phyloP scores from a whole-genome alignment of 805 yeast species.

The Yamadazyma scolyti region DNA sequence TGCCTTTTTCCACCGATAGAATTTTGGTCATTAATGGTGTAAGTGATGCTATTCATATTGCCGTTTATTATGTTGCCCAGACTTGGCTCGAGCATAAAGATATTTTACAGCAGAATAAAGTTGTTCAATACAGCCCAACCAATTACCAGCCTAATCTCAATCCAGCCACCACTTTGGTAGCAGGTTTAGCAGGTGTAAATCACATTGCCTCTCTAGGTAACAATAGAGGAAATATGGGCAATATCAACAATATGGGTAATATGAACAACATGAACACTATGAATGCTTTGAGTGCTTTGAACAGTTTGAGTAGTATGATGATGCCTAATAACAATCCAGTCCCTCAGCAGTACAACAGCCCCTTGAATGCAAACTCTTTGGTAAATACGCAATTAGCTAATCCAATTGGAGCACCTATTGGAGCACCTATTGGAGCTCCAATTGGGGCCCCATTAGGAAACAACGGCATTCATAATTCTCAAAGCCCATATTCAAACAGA shows the following conservation, averaged over 20 bases:
- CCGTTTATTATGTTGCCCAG: conserved; percentile 69
- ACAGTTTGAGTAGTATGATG: conserved; percentile 14
- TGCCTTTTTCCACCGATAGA: conserved; percentile 78
- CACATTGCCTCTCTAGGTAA: conserved; percentile 4
- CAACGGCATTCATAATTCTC: conserved; percentile 1
- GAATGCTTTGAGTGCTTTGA: conserved; percentile 15
- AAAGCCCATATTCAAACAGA: conserved; percentile 11
- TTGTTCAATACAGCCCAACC: conserved; percentile 58
- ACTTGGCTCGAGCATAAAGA: conserved; percentile 61
- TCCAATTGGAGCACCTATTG: background rate
- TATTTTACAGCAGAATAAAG: conserved; percentile 48
- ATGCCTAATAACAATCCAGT: conserved; percentile 9
- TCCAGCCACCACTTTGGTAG: conserved; percentile 6
- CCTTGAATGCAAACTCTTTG: conserved; percentile 1
- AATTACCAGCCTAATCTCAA: conserved; percentile 22
- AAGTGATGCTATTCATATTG: conserved; percentile 84
- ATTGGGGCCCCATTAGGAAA: background rate
- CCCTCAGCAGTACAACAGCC: no score
- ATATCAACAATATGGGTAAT: conserved; percentile 6
- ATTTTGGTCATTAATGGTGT: conserved; percentile 69
- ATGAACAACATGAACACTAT: conserved; percentile 13
- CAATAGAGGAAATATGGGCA: conserved; percentile 5
- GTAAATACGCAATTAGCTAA: background rate
- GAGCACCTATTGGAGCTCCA: background rate
- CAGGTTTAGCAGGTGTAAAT: conserved; percentile 9